phyloP scores from a whole-genome alignment of 176 grass and related monocot genomes.

The Triticum timopheevii region DNA sequence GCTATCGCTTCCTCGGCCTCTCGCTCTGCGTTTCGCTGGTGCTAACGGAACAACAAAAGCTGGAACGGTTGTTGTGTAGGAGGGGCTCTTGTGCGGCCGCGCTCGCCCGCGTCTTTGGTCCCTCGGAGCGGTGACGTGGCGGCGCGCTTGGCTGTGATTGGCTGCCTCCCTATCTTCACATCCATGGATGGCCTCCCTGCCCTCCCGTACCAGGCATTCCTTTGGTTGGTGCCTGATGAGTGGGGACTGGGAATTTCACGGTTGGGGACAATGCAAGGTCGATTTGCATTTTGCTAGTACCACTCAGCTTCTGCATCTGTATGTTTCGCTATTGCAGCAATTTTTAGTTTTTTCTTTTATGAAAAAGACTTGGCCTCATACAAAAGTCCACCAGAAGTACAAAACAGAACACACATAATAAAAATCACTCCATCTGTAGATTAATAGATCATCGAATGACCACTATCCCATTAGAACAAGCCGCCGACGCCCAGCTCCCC shows the following conservation, averaged over 20 bases:
- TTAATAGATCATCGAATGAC: too few species aligned
- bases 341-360: neutral
- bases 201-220: slow-evolving; percentile 21
- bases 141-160: slow-evolving; percentile 37
- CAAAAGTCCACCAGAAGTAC: too few species aligned
- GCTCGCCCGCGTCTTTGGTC: neutral
- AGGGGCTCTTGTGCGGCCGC: neutral
- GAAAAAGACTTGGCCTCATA: too few species aligned
- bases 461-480: too few species aligned
- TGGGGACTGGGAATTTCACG: neutral
- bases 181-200: slow-evolving; percentile 36
- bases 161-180: slow-evolving; percentile 62
- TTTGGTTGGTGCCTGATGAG: slow-evolving; percentile 10
- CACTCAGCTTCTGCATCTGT: neutral
- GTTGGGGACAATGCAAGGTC: neutral
- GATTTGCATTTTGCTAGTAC: neutral
- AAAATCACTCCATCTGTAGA: too few species aligned
- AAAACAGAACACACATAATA: too few species aligned
- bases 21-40: slow-evolving; percentile 9
- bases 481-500: too few species aligned
- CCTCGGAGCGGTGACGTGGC: slow-evolving; percentile 44
- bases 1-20: slow-evolving; percentile 27
- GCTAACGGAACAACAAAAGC: neutral
- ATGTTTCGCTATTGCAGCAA: neutral
- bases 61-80: neutral